Conservation (phyloP, 1,284 basidiomycete genomes). For the Leccinum insigne region DNA sequence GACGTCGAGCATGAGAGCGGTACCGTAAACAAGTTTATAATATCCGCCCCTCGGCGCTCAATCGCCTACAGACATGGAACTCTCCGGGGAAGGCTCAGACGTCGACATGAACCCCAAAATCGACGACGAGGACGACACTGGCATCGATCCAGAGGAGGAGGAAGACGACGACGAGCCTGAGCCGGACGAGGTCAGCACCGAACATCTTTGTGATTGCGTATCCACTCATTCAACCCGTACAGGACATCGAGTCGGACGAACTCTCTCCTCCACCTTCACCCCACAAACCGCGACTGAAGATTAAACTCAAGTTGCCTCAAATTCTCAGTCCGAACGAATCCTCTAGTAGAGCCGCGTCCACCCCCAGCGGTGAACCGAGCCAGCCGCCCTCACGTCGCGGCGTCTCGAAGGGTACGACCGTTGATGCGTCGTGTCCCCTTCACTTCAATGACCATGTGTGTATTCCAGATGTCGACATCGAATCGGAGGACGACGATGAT, state of each 20-base stretch:
- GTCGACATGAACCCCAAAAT: conserved; percentile 35
- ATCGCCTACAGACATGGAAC: conserved; percentile 21
- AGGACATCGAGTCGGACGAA: conserved; percentile 38
- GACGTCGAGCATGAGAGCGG: conserved; percentile 17
- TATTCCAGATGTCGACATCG: conserved; percentile 45
- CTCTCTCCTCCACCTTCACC: conserved; percentile 36
- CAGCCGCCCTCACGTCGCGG: conserved; percentile 31
- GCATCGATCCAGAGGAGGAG: conserved; percentile 24
- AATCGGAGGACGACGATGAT: conserved; percentile 58
- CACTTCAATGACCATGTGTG: background rate
- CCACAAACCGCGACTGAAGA: conserved; percentile 50
- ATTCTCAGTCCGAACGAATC: conserved; percentile 39
- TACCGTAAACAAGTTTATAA: background rate
- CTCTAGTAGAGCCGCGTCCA: conserved; percentile 39
- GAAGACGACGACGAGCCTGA: conserved; percentile 25
- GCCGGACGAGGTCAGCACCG: conserved; percentile 20
- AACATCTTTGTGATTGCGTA: background rate
- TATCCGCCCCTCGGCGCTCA: conserved; percentile 5
- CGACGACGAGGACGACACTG: conserved; percentile 28
- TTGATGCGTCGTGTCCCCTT: background rate
- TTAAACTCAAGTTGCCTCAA: conserved; percentile 61
- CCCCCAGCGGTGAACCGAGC: conserved; percentile 36
- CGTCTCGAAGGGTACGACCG: conserved; percentile 30
- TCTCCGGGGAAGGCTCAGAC: conserved; percentile 27
- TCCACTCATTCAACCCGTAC: background rate